A percentile compares a stretch with the other conserved stretches of the same genome.
These are phyloP conservation scores for Limnanthes douglasii DNA, from an alignment of 345 rosid genomes.

Conservation along the genomic window DNA sequence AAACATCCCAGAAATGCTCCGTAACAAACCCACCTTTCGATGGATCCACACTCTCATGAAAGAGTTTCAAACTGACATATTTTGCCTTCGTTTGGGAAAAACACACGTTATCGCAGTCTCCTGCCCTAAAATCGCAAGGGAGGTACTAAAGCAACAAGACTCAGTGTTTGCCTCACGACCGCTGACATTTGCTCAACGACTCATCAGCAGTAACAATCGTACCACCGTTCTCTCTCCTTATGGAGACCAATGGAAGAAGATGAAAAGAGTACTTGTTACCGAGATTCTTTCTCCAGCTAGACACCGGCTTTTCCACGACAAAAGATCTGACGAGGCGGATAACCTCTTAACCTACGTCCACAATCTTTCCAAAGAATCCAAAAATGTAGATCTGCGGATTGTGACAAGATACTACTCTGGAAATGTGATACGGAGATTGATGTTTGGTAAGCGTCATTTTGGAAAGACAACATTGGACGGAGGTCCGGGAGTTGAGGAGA, in stretches of 20 bases:
- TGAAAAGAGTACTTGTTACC: conserved; percentile 17
- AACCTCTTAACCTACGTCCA: conserved; percentile 14
- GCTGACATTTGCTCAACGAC: conserved; percentile 5
- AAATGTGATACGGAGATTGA: conserved; percentile 24
- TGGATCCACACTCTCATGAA: conserved; percentile 27
- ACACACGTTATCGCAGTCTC: conserved; percentile 24
- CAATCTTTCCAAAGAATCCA: background rate
- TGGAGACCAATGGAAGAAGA: conserved; percentile 36
- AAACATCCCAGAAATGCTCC: conserved; percentile 13
- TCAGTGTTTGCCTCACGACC: conserved; percentile 28
- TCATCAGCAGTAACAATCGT: conserved; percentile 15
- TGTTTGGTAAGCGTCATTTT: conserved; percentile 24
- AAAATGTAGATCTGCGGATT: conserved; percentile 16
- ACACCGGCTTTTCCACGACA: conserved; percentile 4
- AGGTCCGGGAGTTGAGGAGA: conserved; percentile 32
- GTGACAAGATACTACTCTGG: conserved; percentile 23
- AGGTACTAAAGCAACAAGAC: conserved; percentile 25
- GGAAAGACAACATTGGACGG: conserved; percentile 17
- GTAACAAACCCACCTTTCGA: conserved; percentile 18
- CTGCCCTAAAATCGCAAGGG: conserved; percentile 19
- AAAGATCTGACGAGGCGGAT: conserved; percentile 28
- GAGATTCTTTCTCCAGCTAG: conserved; percentile 11
- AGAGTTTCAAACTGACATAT: conserved; percentile 17
- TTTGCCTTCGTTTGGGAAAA: conserved; percentile 23
- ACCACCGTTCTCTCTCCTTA: conserved; percentile 16